Base-by-base conservation (phyloP, 495 filamentous ascomycete genomes). In the Aspergillus asperescens region DNA sequence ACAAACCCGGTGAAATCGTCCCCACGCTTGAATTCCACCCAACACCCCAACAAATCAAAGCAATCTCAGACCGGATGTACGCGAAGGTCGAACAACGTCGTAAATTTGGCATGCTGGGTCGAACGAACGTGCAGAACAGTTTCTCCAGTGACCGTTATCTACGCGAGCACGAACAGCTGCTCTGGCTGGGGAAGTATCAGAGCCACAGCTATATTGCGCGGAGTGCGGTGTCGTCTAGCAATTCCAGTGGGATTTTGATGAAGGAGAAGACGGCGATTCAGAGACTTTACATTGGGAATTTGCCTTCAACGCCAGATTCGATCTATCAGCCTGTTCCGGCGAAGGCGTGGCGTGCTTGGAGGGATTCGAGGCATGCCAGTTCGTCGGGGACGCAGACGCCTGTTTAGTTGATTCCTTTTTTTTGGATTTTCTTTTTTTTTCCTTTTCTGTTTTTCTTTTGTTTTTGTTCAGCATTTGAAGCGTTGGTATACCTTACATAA, bases 111-210 rank as follows among this genome's bases (percentile, higher is more conserved):
- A 78, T 85, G 79, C 68, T 74, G 52, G 77, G 75, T 0, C 65
- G 80, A 5, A 59, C 71, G 28, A 81, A 81, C 52, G 79, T 84
- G 5, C 76, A 79, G 41, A 77, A 76, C 46, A 74, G 68, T 12
- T 85, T 84, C 62, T 75, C 72, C 18, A 75, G 75, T 5, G 76
- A 82, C 39, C 68, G 81, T 0, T 84, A 84, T 53, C 73, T 85
- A 6, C 72, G 81, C 16, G 81, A 85, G 61, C 82, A 85, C 57
- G 82, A 84, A 63, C 82, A 85, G 62, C 81, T 83, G 81, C 74
- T 82, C 10, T 84, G 81, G 81, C 73, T 82, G 18, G 76, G 77
- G 22, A 81, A 81, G 60, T 62, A 56, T 27, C 57, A 60, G 45
- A 53, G 49, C 19, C 57, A 49, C 15, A 60, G 57, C 32, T 60